phyloP scores from a whole-genome alignment of 805 yeast genomes.

The Ascoidea asiatica region DNA sequence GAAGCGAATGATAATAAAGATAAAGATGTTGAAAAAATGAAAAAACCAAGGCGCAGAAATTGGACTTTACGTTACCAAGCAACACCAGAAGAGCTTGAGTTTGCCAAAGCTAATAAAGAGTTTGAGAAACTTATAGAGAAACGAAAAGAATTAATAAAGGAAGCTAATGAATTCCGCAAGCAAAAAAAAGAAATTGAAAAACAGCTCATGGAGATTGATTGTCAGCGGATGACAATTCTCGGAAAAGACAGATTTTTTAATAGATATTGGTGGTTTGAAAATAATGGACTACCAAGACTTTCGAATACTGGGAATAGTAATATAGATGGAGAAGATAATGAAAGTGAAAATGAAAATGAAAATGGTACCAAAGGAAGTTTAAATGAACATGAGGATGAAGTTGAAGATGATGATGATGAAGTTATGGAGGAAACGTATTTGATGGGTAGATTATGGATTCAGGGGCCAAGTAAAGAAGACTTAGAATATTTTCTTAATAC shows the following conservation, averaged over 20 bases:
- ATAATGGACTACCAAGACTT: constrained; percentile 59
- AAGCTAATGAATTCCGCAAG: constrained; percentile 31
- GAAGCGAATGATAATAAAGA: constrained; percentile 3
- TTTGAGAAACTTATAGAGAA: constrained; percentile 29
- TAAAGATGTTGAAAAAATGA: constrained; percentile 1
- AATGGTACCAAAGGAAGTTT: constrained; percentile 30
- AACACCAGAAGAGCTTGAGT: constrained; percentile 23
- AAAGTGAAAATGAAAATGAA: constrained; percentile 17
- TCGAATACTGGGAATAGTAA: constrained; percentile 17
- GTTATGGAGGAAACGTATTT: constrained; percentile 43
- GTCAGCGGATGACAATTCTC: constrained; percentile 60
- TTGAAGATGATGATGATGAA: constrained; percentile 31
- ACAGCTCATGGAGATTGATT: constrained; percentile 53
- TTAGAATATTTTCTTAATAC: constrained; percentile 20
- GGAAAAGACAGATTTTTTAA: constrained; percentile 80
- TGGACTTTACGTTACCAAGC: constrained; percentile 20
- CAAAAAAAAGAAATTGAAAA: constrained; percentile 43
- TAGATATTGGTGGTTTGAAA: constrained; percentile 93
- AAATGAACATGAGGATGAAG: constrained; percentile 26
- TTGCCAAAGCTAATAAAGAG: constrained; percentile 25
- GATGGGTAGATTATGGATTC: constrained; percentile 83
- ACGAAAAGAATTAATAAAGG: constrained; percentile 24
- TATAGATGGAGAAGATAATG: constrained; percentile 15
- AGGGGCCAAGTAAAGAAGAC: constrained; percentile 64
- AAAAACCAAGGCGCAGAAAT: constrained; percentile 18